Conservation (phyloP, 768 basidiomycete species). For the Boletus speciosus region DNA sequence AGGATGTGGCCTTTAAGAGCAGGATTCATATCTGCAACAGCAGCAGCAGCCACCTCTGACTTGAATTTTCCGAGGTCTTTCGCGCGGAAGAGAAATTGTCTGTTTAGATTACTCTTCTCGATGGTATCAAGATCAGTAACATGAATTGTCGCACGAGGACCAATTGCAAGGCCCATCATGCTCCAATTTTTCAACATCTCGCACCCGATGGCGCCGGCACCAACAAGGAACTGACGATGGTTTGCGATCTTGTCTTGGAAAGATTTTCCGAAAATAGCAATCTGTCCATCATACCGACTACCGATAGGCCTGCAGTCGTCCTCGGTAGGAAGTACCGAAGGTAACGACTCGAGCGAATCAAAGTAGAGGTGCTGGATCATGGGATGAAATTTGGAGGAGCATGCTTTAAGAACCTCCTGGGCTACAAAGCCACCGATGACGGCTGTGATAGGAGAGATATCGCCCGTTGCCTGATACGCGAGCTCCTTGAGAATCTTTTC, state of each 20-base stretch:
- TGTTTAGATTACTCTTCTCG: slow-evolving; percentile 97
- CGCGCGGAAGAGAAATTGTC: slow-evolving; percentile 95
- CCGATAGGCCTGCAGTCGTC: slow-evolving; percentile 77
- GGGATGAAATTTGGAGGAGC: slow-evolving; percentile 97
- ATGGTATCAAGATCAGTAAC: slow-evolving; percentile 98
- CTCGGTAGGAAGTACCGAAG: slow-evolving; percentile 69
- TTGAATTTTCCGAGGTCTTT: slow-evolving; percentile 98
- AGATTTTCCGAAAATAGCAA: slow-evolving; percentile 89
- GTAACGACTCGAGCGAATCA: slow-evolving; percentile 94
- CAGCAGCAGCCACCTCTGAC: slow-evolving; percentile 86
- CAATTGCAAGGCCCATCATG: slow-evolving; percentile 92
- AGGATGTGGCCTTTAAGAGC: slow-evolving; percentile 82
- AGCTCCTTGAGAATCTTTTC: slow-evolving; percentile 83
- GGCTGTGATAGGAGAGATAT: slow-evolving; percentile 85
- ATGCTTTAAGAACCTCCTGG: slow-evolving; percentile 95
- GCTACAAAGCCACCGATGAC: slow-evolving; percentile 97
- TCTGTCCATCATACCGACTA: slow-evolving; percentile 89
- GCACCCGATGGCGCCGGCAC: slow-evolving; percentile 98
- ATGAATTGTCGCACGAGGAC: slow-evolving; percentile 74
- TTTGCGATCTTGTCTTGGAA: slow-evolving; percentile 93
- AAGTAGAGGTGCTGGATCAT: slow-evolving; percentile 95
- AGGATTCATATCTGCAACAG: slow-evolving; percentile 95
- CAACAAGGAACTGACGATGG: slow-evolving; percentile 93
- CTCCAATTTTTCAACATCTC: slow-evolving; percentile 99
- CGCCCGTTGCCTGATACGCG: slow-evolving; percentile 87